Base-by-base conservation (phyloP, 1,284 basidiomycete genomes). In the Takashimella koratensis region DNA sequence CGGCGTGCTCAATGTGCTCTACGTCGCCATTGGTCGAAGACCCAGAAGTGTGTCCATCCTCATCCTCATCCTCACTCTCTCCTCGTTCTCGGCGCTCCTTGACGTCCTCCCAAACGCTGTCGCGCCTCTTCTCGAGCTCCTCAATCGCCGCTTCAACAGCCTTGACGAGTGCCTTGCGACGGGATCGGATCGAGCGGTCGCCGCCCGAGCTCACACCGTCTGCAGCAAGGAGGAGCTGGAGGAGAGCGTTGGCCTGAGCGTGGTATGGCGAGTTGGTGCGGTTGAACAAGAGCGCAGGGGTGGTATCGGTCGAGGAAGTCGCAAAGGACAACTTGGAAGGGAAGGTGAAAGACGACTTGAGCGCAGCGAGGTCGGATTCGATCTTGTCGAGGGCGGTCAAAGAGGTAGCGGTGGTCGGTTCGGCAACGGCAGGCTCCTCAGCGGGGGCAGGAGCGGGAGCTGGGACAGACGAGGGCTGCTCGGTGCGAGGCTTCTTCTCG, bases 191-290 rank as follows among this genome's bases (percentile, higher is more conserved):
- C 2, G 71, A 73, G 48, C 74, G 68, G 57, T 84, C 79, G 0
- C 86, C 87, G 62, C 79, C 79, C 59, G 82, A 85, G 59, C 86
- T 81, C 4, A 88, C 80, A 0, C 79, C 82, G 61, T 90, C 87
- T 4, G 88, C 79, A 53, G 79, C 77, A 43, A 83, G 79, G 26
- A 89, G 76, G 11, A 89, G 71, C 50, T 81, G 81, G 49, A 82
- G 81, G 49, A 88, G 77, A 20, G 78, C 77, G 58, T 85, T 79
- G 54, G 84, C 81, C 67, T 84, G 84, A 49, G 77, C 80, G 47
- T 83, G 80, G 23, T 86, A 74, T 0, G 82, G 78, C 13, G 81
- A 79, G 67, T 85, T 84, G 49, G 65, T 70, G 2, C 81, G 68
- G 40, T 80, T 81, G 74, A 80, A 85, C 1, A 73, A 67, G 36